Conservation (phyloP, 352 stramenopile species). For the Globisporangium acanthophoron region DNA sequence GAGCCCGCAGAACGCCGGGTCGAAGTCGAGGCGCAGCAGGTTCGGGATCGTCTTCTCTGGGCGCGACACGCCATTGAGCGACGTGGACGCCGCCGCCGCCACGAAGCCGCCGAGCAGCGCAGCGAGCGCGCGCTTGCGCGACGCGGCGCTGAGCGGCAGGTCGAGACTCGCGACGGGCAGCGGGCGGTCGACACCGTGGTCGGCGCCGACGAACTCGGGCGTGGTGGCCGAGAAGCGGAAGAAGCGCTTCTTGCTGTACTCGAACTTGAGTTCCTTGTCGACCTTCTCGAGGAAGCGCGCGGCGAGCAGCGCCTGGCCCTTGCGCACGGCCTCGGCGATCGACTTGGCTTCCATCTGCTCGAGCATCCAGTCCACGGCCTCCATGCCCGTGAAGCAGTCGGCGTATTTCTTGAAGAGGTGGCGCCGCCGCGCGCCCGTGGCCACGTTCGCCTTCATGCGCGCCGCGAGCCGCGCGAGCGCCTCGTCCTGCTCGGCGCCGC, state of each 20-base stretch:
- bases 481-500: constrained; percentile 50
- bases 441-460: constrained; percentile 77
- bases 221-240: constrained; percentile 76
- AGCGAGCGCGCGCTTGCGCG: constrained; percentile 50
- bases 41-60: constrained; percentile 80
- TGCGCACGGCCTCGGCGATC: constrained; percentile 73
- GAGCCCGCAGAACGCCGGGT: constrained; percentile 70
- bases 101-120: constrained; percentile 75
- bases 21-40: constrained; percentile 62
- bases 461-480: constrained; percentile 63
- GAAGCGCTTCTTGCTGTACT: constrained; percentile 81
- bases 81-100: constrained; percentile 68
- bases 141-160: constrained; percentile 53
- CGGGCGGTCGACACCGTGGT: constrained; percentile 19
- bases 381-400: constrained; percentile 82
- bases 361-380: constrained; percentile 84
- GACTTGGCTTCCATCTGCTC: constrained; percentile 83
- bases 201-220: constrained; percentile 53
- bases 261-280: constrained; percentile 78
- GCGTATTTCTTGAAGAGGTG: constrained; percentile 80
- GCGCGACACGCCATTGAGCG: constrained; percentile 70
- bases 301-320: constrained; percentile 62
- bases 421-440: constrained; percentile 60
- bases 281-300: constrained; percentile 76
- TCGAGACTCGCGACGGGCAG: constrained; percentile 55